These are phyloP conservation scores for Maudiozyma bulderi DNA, from an alignment of 805 yeast genomes.

Conservation along the genomic window DNA sequence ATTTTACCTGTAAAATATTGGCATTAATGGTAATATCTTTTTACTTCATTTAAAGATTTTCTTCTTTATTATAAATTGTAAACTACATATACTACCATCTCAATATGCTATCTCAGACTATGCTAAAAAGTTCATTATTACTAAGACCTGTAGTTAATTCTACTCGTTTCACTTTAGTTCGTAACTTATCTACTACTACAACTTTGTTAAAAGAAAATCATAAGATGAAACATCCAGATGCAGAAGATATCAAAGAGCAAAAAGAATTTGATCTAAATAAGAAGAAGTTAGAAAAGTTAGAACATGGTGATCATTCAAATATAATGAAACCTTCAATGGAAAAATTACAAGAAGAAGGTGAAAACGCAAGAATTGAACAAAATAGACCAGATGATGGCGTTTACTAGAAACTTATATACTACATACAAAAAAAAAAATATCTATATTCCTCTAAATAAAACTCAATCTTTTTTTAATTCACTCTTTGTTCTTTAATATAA, in stretches of 20 bases:
- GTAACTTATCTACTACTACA: neutral
- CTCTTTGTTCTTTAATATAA: too few relatives aligned
- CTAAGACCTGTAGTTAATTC: neutral
- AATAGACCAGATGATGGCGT: slow-evolving; percentile 31
- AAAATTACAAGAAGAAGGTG: slow-evolving; percentile 23
- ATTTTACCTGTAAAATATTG: too few relatives aligned
- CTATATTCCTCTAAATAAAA: neutral
- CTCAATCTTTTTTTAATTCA: too few relatives aligned
- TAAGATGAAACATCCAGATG: slow-evolving; percentile 11
- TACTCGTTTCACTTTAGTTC: neutral
- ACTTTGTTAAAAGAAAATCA: slow-evolving; percentile 1
- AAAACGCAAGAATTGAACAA: slow-evolving; percentile 27
- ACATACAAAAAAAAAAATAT: neutral
- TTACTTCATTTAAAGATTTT: too few relatives aligned
- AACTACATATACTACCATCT: too few relatives aligned
- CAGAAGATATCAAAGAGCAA: slow-evolving; percentile 18
- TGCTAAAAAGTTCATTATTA: neutral
- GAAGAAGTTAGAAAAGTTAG: slow-evolving; percentile 20
- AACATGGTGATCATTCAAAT: slow-evolving; percentile 12
- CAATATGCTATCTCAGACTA: neutral
- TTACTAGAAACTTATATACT: slow-evolving; percentile 9
- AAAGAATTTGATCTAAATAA: slow-evolving; percentile 21
- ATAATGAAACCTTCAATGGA: slow-evolving; percentile 15
- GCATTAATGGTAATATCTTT: too few relatives aligned
- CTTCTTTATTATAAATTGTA: too few relatives aligned